Evolutionary conservation across 352 stramenopile genomes (phyloP), one percentile per base, ranked within the genome.

Genomic region (Plasmopara viticola): DNA sequence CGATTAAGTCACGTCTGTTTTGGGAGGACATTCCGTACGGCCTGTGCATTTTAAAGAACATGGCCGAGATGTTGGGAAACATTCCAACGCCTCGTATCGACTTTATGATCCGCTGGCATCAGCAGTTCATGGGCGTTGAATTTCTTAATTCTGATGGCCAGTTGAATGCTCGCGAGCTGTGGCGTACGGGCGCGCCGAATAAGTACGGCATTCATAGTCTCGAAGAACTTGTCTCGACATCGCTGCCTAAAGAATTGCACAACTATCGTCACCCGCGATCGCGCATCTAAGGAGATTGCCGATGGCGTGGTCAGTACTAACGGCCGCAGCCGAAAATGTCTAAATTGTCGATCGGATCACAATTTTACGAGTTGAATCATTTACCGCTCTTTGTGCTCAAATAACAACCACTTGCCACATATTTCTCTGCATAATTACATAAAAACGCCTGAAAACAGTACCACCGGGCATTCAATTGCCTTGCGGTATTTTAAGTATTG

Each of bases 41-140:
- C 1, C 67, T 97, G 17, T 95, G 84, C 72, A 97, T 97, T 59
- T 71, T 97, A 41, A 97, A 97, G 68, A 95, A 95, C 70, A 94
- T 97, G 72, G 88, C 86, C 17, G 84, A 95, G 73, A 88, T 95
- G 76, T 72, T 94, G 47, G 88, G 87, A 58, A 96, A 97, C 66
- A 95, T 97, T 57, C 88, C 88, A 9, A 96, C 87, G 44, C 88
- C 88, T 10, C 84, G 84, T 48, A 95, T 97, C 35, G 86, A 96
- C 72, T 95, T 96, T 45, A 94, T 97, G 74, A 97, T 97, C 64
- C 81, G 87, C 43, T 97, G 88, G 88, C 87, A 97, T 70, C 88
- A 97, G 74, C 79, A 90, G 64, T 74, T 84, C 70, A 97, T 97
- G 88, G 78, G 68, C 41, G 80, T 95, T 38, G 73, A 82, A 38